These are phyloP conservation scores for Plasmodium inui DNA, from an alignment of 169 alveolate genomes.

Conservation along the genomic window DNA sequence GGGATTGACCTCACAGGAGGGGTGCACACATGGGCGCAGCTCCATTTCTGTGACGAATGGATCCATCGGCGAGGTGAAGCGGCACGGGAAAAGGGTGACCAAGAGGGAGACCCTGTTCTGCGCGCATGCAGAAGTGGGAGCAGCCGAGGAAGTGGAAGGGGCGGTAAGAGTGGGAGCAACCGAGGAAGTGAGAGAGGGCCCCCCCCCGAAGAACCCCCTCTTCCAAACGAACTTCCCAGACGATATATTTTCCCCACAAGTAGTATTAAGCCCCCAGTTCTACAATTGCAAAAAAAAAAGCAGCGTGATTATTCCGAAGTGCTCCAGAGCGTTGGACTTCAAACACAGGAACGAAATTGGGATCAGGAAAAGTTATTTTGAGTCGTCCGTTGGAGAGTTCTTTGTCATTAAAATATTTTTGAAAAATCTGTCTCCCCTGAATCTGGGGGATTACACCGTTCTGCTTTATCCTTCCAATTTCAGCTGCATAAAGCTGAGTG, in stretches of 20 bases:
- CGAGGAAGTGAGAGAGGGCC: not conserved
- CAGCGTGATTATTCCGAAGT: conserved; percentile 61
- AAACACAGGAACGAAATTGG: conserved; percentile 28
- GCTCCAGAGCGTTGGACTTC: conserved; percentile 31
- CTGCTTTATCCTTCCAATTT: conserved; percentile 63
- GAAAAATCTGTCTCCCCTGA: not conserved
- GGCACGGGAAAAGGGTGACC: not conserved
- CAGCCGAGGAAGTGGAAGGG: not conserved
- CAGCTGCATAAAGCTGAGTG: conserved; percentile 55
- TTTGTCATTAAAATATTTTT: conserved; percentile 28
- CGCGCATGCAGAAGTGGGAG: not conserved
- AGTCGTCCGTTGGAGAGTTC: conserved; percentile 10
- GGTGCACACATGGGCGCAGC: not conserved
- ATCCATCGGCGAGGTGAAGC: not conserved
- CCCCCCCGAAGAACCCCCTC: not conserved
- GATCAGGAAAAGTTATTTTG: conserved; percentile 48
- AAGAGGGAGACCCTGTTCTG: conserved; percentile 1
- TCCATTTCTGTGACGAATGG: not conserved
- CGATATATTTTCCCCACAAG: conserved; percentile 48
- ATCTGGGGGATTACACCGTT: conserved; percentile 58
- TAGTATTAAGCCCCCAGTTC: conserved; percentile 26
- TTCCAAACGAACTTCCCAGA: conserved; percentile 16
- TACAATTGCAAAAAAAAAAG: conserved; percentile 64
- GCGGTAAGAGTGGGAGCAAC: not conserved
- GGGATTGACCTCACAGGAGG: not conserved